phyloP scores from a whole-genome alignment of 768 basidiomycete genomes.

The Tulasnella calospora region DNA sequence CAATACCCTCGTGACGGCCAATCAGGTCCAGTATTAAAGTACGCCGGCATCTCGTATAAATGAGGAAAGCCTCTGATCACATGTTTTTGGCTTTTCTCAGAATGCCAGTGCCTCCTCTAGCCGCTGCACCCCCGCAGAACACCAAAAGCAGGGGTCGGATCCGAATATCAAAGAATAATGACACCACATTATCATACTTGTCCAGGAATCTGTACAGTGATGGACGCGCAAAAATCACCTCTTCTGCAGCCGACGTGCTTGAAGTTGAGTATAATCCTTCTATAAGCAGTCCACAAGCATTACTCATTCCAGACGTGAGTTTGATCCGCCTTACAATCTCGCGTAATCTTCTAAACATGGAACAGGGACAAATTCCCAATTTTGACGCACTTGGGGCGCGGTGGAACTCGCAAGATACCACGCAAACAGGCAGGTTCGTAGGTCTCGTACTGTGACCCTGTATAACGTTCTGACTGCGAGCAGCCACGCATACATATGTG shows the following conservation, averaged over 20 bases:
- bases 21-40: too few species aligned
- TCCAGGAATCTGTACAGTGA: neutral
- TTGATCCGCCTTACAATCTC: neutral
- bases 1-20: neutral
- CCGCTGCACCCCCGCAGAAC: neutral
- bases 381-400: neutral
- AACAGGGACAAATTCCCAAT: neutral
- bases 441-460: too few species aligned
- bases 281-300: neutral
- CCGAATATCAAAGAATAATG: neutral
- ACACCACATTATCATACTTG: neutral
- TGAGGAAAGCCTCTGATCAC: neutral
- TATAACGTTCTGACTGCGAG: neutral
- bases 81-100: neutral
- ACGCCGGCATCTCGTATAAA: too few species aligned
- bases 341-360: neutral
- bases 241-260: neutral
- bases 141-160: neutral
- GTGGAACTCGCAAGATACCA: neutral
- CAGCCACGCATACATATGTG: neutral
- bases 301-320: neutral
- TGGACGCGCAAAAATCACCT: neutral
- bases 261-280: neutral
- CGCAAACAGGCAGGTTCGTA: neutral
- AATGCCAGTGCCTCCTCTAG: neutral